phyloP scores from a whole-genome alignment of 2,329 filamentous ascomycete genomes.

The Aspergillus novofumigatus region DNA sequence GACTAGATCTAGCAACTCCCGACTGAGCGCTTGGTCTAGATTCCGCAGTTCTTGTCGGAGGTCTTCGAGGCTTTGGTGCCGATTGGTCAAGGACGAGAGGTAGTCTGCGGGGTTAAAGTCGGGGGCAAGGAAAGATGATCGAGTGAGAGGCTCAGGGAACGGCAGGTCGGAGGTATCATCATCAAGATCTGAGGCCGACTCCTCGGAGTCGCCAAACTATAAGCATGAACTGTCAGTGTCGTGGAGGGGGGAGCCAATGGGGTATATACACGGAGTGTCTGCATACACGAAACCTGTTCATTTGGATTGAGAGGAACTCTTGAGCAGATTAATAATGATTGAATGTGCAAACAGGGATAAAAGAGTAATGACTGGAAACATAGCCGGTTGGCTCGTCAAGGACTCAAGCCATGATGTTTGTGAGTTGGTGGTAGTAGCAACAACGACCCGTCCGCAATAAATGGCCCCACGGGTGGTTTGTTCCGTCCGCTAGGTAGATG shows the following conservation, averaged over 20 bases:
- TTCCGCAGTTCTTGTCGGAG: slow-evolving; percentile 80
- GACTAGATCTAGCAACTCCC: slow-evolving; percentile 88
- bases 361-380: not conserved
- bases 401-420: not conserved
- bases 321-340: not conserved
- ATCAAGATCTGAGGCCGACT: slow-evolving; percentile 50
- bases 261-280: not conserved
- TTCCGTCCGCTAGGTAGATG: not conserved
- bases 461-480: not conserved
- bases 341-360: not conserved
- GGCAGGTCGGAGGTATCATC: slow-evolving; percentile 66
- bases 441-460: not conserved
- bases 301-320: slow-evolving; percentile 8
- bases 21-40: slow-evolving; percentile 71
- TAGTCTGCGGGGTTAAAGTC: slow-evolving; percentile 78
- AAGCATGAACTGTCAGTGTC: slow-evolving; percentile 4
- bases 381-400: not conserved
- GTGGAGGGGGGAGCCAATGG: not conserved
- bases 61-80: slow-evolving; percentile 95
- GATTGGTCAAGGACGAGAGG: slow-evolving; percentile 74
- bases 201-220: slow-evolving; percentile 44
- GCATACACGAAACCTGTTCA: slow-evolving; percentile 34
- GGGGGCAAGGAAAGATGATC: slow-evolving; percentile 72
- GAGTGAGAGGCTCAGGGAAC: slow-evolving; percentile 79
- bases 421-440: not conserved